Percentiles rank a stretch among this genome's conserved stretches.
Evolutionary conservation across 208 protist species (phyloP).

Genomic region (Acanthamoeba rhysodes): DNA sequence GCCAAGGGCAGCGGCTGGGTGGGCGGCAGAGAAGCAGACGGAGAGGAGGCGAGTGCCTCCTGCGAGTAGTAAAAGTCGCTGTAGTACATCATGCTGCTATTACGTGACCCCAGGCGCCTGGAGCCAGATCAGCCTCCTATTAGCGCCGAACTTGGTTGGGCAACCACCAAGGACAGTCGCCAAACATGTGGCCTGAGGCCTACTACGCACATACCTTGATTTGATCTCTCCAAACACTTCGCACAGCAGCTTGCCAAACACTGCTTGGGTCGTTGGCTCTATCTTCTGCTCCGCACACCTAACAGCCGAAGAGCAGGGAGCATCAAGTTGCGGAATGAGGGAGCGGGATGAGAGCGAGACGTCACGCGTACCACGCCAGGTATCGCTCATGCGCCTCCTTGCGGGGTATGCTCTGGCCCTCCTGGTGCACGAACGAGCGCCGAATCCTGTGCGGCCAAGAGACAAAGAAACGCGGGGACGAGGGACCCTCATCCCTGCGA

Average conservation of each 20-base stretch:
- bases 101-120: background rate
- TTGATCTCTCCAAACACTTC: constrained; percentile 22
- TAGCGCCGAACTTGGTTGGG: too few species aligned
- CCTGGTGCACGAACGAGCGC: background rate
- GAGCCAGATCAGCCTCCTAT: too few species aligned
- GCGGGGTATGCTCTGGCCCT: background rate
- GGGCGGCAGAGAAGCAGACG: background rate
- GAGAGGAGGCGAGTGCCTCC: background rate
- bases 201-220: background rate
- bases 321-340: background rate
- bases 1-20: background rate
- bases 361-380: background rate
- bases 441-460: background rate
- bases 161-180: too few species aligned
- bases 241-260: background rate
- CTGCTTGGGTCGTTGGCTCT: background rate
- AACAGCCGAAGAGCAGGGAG: background rate
- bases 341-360: background rate
- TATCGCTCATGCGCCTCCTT: background rate
- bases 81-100: background rate
- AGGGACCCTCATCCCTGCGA: too few species aligned
- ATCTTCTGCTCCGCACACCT: constrained; percentile 1
- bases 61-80: constrained; percentile 28
- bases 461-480: background rate
- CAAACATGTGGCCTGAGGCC: too few species aligned